A percentile compares a stretch with the other conserved stretches of the same genome.
phyloP scores from a whole-genome alignment of 202 grass and related monocot species.

The Musa balbisiana region DNA sequence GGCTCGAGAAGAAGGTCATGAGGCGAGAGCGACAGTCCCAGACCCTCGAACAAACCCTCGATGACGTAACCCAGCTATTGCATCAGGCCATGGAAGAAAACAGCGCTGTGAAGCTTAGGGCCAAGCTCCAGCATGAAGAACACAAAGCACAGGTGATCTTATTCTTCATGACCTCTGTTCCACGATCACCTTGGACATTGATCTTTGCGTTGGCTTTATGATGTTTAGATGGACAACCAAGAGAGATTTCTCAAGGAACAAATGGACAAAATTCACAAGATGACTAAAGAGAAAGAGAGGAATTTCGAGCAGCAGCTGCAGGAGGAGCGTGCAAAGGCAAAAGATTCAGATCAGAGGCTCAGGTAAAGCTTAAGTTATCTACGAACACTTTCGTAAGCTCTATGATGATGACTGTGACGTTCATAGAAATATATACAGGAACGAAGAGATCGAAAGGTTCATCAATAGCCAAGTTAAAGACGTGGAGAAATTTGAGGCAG shows the following conservation, averaged over 20 bases:
- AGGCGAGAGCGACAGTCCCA: conserved; percentile 54
- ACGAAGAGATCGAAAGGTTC: conserved; percentile 54
- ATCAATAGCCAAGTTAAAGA: conserved; percentile 62
- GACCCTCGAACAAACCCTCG: conserved; percentile 52
- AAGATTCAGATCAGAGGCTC: conserved; percentile 34
- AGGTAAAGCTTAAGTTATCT: conserved; percentile 29
- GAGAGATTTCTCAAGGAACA: conserved; percentile 75
- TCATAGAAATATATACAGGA: conserved; percentile 27
- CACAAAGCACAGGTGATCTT: conserved; percentile 61
- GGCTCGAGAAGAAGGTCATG: conserved; percentile 62
- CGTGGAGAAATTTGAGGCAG: conserved; percentile 43
- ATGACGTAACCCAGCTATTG: conserved; percentile 39
- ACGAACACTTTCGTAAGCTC: too few species aligned
- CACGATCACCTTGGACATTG: not conserved
- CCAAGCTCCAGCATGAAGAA: conserved; percentile 69
- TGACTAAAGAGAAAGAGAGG: conserved; percentile 55
- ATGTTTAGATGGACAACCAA: conserved; percentile 70
- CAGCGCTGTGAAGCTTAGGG: conserved; percentile 44
- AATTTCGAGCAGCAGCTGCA: conserved; percentile 56
- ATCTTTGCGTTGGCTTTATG: conserved; percentile 16
- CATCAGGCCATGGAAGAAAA: conserved; percentile 54
- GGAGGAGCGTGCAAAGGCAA: conserved; percentile 58
- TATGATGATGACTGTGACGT: too few species aligned
- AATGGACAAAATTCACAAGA: conserved; percentile 62
- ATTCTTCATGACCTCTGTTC: too few species aligned